Evolutionary conservation across 1,139 yeast genomes (phyloP).

Genomic region (Nakaseomyces bracarensis): DNA sequence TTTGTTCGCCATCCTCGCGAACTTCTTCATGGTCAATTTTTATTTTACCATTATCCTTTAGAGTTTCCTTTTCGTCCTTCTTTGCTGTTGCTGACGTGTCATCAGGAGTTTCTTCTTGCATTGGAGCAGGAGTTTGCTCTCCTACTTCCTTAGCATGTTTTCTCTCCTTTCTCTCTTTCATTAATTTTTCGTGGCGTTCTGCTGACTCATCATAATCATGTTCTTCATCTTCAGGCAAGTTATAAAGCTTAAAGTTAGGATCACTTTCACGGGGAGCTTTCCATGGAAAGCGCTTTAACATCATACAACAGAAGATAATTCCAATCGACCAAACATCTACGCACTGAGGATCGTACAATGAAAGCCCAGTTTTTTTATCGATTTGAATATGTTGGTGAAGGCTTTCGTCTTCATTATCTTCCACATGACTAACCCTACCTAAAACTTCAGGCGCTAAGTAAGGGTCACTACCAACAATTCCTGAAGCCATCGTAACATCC

Average conservation of each 20-base stretch:
- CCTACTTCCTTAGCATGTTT: conserved; percentile 8
- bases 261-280: conserved; percentile 80
- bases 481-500: conserved; percentile 70
- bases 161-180: conserved; percentile 26
- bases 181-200: conserved; percentile 37
- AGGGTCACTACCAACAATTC: conserved; percentile 96
- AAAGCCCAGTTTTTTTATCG: conserved; percentile 29
- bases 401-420: neutral
- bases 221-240: conserved; percentile 36
- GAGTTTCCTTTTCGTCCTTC: too few species aligned
- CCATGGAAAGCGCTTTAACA: conserved; percentile 93
- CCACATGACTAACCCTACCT: conserved; percentile 6
- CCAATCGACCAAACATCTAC: conserved; percentile 96
- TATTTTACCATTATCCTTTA: too few species aligned
- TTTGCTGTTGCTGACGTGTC: too few species aligned
- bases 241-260: conserved; percentile 61
- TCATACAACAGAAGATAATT: conserved; percentile 92
- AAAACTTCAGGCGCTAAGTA: conserved; percentile 95
- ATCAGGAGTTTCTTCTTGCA: too few species aligned
- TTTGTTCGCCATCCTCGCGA: too few species aligned
- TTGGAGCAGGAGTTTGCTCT: neutral
- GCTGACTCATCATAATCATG: conserved; percentile 42
- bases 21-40: too few species aligned
- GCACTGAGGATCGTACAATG: conserved; percentile 79
- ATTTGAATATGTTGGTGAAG: neutral